Evolutionary conservation across 2,329 filamentous ascomycete genomes (phyloP).

Genomic region (Clonostachys sp.): DNA sequence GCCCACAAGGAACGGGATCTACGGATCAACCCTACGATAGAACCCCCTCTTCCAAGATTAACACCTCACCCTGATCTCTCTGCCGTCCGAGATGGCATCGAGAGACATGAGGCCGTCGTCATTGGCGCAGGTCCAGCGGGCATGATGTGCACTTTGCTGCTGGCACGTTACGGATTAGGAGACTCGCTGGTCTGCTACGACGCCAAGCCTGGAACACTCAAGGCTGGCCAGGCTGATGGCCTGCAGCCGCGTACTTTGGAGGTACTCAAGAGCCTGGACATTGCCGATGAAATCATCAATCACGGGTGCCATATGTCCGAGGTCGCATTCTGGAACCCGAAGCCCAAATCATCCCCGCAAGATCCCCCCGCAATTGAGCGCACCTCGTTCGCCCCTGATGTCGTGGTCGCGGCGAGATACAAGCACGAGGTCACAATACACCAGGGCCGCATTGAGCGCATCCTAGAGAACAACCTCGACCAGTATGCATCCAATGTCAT

Average conservation of each 20-base stretch:
- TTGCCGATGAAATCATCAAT: conserved; percentile 85
- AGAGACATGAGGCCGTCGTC: conserved; percentile 21
- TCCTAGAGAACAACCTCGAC: conserved; percentile 31
- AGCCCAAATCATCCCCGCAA: conserved; percentile 55
- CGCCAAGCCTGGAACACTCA: too few relatives aligned
- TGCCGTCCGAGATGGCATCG: too few relatives aligned
- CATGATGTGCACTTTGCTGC: conserved; percentile 37
- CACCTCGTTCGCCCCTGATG: too few relatives aligned
- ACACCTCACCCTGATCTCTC: too few relatives aligned
- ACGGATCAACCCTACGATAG: too few relatives aligned
- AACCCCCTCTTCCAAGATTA: too few relatives aligned
- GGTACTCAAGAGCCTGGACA: conserved; percentile 74
- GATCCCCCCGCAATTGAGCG: conserved; percentile 14
- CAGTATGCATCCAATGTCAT: too few relatives aligned
- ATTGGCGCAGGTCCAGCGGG: conserved; percentile 33
- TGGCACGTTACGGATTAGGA: too few relatives aligned
- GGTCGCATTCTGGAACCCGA: conserved; percentile 68
- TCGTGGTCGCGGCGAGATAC: too few relatives aligned
- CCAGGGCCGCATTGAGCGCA: conserved; percentile 66
- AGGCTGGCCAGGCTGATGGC: conserved; percentile 58
- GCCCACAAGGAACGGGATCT: too few relatives aligned
- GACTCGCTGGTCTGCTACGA: too few relatives aligned
- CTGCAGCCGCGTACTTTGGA: conserved; percentile 89
- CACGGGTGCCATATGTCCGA: conserved; percentile 81
- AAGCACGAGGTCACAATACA: conserved; percentile 25